These are phyloP conservation scores for Paracamarosporium sp. DNA, from an alignment of 2,329 filamentous ascomycete genomes.

Conservation along the genomic window DNA sequence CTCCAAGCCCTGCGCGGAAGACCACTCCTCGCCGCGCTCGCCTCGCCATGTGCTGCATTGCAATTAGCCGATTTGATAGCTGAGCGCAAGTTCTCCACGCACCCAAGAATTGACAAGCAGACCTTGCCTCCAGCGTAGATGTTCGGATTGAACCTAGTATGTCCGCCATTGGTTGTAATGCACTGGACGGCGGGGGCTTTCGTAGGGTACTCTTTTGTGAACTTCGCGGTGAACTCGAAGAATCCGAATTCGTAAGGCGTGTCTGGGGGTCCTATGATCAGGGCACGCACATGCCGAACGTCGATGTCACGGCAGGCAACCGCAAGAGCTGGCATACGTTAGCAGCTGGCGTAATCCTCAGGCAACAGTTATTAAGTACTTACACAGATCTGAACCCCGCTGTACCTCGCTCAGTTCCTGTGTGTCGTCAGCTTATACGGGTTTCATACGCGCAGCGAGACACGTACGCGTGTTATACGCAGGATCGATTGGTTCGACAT, in stretches of 20 bases:
- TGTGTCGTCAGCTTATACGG: slow-evolving; percentile 17
- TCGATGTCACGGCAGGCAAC: slow-evolving; percentile 88
- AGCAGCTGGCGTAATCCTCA: slow-evolving; percentile 13
- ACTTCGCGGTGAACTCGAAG: slow-evolving; percentile 87
- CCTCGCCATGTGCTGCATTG: slow-evolving; percentile 84
- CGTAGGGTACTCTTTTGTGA: slow-evolving; percentile 84
- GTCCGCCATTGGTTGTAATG: slow-evolving; percentile 86
- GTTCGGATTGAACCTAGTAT: slow-evolving; percentile 93
- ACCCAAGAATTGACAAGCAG: slow-evolving; percentile 92
- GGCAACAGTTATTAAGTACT: slow-evolving; percentile 36
- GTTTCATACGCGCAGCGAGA: slow-evolving; percentile 2
- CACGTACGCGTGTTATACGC: slow-evolving; percentile 79
- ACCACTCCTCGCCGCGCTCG: slow-evolving; percentile 92
- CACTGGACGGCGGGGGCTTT: slow-evolving; percentile 67
- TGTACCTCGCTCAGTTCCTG: slow-evolving; percentile 89
- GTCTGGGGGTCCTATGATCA: slow-evolving; percentile 91
- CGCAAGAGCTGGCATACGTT: slow-evolving; percentile 69
- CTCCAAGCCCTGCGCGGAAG: slow-evolving; percentile 91
- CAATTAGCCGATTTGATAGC: slow-evolving; percentile 16
- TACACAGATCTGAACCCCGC: slow-evolving; percentile 82
- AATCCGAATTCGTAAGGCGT: slow-evolving; percentile 98
- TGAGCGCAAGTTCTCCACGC: slow-evolving; percentile 35
- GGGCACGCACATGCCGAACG: slow-evolving; percentile 82
- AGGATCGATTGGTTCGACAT: slow-evolving; percentile 89
- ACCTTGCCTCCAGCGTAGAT: slow-evolving; percentile 93